Base-by-base conservation (phyloP, 805 yeast genomes). In the Saturnispora galanensis region DNA sequence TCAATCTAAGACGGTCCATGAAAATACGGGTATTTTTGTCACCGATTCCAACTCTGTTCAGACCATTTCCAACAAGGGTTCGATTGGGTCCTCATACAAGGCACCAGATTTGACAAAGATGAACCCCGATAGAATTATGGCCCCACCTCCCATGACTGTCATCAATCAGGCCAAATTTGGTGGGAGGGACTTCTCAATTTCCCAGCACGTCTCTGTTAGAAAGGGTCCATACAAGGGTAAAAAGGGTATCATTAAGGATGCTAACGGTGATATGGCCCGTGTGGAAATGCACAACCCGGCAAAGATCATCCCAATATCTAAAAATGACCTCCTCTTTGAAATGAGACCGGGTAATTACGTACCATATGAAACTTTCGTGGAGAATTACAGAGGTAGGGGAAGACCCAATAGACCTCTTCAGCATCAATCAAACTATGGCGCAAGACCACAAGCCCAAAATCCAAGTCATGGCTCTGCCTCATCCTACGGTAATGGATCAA, bases 151-250 rank as follows among this genome's bases (percentile, higher is more conserved):
- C 16, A 82, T 86, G 12, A 63, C 69, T 18, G 68, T 69, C 15
- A 70, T 79, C 4, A 71, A 74, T 26, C 71, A 74, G 32, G 71
- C 77, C 44, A 64, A 67, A 49, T 71, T 68, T 44, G 77, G 80
- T 44, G 96, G 95, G 8, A 77, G 95, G 52, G 96, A 87, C 61
- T 76, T 76, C 39, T 77, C 94, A 28, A 58, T 93, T 32, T 84
- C 86, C 53, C 87, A 86, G 58, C 82, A 83, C 47, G 96, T 93
- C 17, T 77, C 87, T 51, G 84, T 93, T 40, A 77, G 85, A 33
- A 80, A 84, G 57, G 87, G 96, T n/a, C 93, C 95, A 39, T 87
- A 90, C 63, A 93, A 93, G 66, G 97, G 98, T 38, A 78, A 87
- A 53, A 80, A 82, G 67, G 98, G 98, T 60, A 84, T 86, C 52